phyloP scores from a whole-genome alignment of 768 basidiomycete genomes.

The Panaeolus papilionaceus region DNA sequence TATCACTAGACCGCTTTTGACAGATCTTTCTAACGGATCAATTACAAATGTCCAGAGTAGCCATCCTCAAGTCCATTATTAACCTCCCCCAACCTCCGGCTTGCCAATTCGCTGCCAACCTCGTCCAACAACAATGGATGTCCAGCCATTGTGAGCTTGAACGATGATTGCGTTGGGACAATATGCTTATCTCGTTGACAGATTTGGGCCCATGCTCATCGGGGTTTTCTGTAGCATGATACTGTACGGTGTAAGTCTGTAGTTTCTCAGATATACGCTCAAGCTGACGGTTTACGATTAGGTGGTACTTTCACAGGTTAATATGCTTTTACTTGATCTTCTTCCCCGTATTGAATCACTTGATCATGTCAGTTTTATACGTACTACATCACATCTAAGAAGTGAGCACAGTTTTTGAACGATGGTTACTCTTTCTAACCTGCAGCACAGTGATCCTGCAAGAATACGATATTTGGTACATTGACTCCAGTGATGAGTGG shows the following conservation, averaged over 20 bases:
- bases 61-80: neutral
- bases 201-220: constrained; percentile 29
- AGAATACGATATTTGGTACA: constrained; percentile 24
- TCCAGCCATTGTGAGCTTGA: neutral
- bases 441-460: constrained; percentile 20
- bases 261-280: neutral
- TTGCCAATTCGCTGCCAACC: neutral
- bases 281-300: neutral
- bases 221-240: constrained; percentile 28
- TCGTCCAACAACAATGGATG: neutral
- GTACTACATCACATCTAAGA: constrained; percentile 28
- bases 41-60: neutral
- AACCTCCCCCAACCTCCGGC: neutral
- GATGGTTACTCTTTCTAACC: neutral
- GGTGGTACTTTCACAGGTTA: constrained; percentile 22
- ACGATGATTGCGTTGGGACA: neutral
- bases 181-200: neutral
- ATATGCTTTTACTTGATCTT: neutral
- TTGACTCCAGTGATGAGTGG: neutral
- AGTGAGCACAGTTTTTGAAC: constrained; percentile 13
- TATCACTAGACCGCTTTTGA: neutral
- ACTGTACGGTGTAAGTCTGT: constrained; percentile 26
- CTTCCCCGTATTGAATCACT: neutral
- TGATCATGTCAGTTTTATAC: constrained; percentile 22
- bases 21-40: neutral